These are phyloP conservation scores for Glomus cerebriforme DNA, from an alignment of 192 early-diverging fungal genomes.

Conservation along the genomic window DNA sequence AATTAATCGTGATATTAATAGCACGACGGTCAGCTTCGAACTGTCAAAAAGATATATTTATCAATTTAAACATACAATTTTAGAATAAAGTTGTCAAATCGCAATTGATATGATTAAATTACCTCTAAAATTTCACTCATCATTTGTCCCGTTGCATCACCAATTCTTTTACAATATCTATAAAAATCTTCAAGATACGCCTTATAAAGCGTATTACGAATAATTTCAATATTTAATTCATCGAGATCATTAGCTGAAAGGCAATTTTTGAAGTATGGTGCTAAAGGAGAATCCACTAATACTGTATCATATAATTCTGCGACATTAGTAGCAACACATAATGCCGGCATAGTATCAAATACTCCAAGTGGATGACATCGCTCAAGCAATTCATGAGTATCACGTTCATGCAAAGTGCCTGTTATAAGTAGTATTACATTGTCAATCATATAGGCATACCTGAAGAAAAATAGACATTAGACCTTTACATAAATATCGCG, in stretches of 20 bases:
- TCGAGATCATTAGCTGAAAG: slow-evolving; percentile 96
- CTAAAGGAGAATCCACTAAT: slow-evolving; percentile 93
- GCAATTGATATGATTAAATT: neutral
- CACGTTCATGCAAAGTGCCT: slow-evolving; percentile 96
- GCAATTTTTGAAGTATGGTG: slow-evolving; percentile 97
- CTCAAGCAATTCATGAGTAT: slow-evolving; percentile 95
- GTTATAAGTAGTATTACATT: slow-evolving; percentile 98
- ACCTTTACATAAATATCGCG: neutral
- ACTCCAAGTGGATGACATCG: slow-evolving; percentile 97
- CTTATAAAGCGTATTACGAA: slow-evolving; percentile 98
- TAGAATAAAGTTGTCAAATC: neutral
- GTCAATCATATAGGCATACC: slow-evolving; percentile 99
- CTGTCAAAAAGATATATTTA: slow-evolving; percentile 40
- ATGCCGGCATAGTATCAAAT: slow-evolving; percentile 97
- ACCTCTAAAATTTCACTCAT: slow-evolving; percentile 93
- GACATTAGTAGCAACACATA: slow-evolving; percentile 96
- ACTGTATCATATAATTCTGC: slow-evolving; percentile 95
- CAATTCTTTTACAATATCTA: slow-evolving; percentile 77
- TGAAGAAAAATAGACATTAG: slow-evolving; percentile 38
- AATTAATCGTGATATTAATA: slow-evolving; percentile 99
- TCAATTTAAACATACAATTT: neutral
- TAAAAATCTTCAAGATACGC: slow-evolving; percentile 99
- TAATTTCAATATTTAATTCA: slow-evolving; percentile 99
- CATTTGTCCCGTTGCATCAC: slow-evolving; percentile 84
- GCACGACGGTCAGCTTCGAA: slow-evolving; percentile 98